Conservation (phyloP, 257 asterid species). For the Coffea eugenioides region DNA sequence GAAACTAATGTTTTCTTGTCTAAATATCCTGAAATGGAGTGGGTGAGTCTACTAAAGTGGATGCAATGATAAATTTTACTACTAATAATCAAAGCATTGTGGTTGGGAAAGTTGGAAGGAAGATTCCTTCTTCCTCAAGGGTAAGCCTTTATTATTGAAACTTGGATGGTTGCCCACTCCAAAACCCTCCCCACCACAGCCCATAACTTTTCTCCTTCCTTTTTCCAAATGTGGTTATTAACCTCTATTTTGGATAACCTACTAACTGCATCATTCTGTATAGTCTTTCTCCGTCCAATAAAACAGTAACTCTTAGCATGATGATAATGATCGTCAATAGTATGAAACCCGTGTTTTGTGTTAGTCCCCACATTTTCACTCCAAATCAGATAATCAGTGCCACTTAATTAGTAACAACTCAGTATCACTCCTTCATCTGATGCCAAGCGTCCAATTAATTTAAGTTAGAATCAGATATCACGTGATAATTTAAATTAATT, state of each 20-base stretch:
- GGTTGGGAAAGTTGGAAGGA: not conserved
- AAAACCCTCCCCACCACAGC: not conserved
- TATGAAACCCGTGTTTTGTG: not conserved
- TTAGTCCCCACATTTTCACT: constrained; percentile 1
- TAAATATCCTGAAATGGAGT: no score
- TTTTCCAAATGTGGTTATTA: not conserved
- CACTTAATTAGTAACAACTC: no score
- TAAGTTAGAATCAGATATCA: no score
- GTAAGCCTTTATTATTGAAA: not conserved
- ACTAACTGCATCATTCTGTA: not conserved
- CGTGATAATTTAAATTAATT: no score
- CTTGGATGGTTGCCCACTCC: not conserved
- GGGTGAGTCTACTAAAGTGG: not conserved
- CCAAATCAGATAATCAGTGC: not conserved
- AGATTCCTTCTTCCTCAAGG: constrained; percentile 18
- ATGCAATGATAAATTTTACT: constrained; percentile 3
- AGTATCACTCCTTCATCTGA: no score
- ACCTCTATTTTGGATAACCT: not conserved
- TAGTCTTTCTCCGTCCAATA: not conserved
- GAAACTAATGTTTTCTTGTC: no score
- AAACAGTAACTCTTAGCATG: not conserved
- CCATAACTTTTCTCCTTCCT: not conserved
- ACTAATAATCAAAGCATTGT: not conserved
- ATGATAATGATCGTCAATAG: constrained; percentile 5
- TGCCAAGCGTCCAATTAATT: no score